Evolutionary conservation across 768 basidiomycete genomes (phyloP).

Genomic region (Auricularia heimuer): DNA sequence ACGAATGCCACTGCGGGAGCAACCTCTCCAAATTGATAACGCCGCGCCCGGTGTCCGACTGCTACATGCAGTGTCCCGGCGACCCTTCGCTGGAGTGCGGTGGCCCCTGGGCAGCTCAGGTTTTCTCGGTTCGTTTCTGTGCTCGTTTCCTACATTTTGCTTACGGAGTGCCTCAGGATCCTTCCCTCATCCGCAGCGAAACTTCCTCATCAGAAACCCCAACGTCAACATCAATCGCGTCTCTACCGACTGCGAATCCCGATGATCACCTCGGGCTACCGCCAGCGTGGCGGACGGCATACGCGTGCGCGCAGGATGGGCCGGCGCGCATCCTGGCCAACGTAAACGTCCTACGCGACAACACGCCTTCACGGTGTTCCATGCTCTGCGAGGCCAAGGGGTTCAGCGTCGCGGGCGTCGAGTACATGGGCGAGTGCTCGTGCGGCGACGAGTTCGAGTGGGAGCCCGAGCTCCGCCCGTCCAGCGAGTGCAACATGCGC

Average conservation of each 20-base stretch:
- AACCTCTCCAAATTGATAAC: neutral
- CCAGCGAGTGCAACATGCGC: neutral
- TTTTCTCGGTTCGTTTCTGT: neutral
- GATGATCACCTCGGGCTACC: neutral
- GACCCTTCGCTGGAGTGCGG: neutral
- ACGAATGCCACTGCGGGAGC: neutral
- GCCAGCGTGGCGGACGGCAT: neutral
- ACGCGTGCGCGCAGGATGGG: neutral
- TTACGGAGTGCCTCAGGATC: neutral
- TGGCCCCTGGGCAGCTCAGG: neutral
- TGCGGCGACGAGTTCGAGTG: neutral
- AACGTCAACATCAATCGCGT: too few relatives aligned
- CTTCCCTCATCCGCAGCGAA: neutral
- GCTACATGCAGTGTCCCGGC: neutral
- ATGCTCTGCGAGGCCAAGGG: neutral
- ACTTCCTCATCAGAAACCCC: too few relatives aligned
- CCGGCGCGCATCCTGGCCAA: neutral
- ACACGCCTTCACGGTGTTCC: neutral
- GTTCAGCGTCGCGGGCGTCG: neutral
- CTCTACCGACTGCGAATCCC: neutral
- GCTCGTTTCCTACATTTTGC: neutral
- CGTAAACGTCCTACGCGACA: neutral
- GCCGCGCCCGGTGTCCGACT: neutral
- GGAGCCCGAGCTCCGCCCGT: neutral
- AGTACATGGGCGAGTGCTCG: neutral